Percentiles rank a stretch among this genome's conserved stretches.
These are phyloP conservation scores for Serendipita sp. DNA, from an alignment of 1,284 basidiomycete genomes.

Conservation along the genomic window DNA sequence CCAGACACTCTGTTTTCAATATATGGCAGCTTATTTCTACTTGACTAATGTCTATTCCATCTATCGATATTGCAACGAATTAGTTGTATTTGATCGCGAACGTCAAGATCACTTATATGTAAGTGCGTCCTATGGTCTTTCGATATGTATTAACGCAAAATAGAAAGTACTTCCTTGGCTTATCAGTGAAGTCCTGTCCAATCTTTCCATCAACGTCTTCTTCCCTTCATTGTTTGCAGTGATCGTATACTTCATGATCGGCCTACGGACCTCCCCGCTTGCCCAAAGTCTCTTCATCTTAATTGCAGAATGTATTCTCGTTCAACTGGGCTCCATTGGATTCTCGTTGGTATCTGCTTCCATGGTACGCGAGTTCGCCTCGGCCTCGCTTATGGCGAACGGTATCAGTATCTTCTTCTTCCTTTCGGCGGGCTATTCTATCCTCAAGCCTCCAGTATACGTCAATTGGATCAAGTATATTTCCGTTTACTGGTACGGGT, in stretches of 20 bases:
- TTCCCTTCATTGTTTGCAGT: constrained; percentile 22
- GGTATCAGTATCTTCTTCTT: constrained; percentile 21
- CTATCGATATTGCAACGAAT: constrained; percentile 17
- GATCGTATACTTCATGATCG: constrained; percentile 25
- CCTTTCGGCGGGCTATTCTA: constrained; percentile 20
- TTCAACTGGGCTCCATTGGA: constrained; percentile 27
- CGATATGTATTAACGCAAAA: constrained; percentile 9
- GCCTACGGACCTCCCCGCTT: constrained; percentile 24
- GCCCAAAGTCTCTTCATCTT: constrained; percentile 26
- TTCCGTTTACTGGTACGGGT: constrained; percentile 16
- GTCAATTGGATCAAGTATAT: constrained; percentile 28
- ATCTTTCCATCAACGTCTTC: constrained; percentile 19
- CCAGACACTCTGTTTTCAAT: constrained; percentile 12
- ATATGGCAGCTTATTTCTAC: constrained; percentile 24
- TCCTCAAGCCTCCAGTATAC: constrained; percentile 27
- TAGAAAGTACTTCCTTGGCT: constrained; percentile 23
- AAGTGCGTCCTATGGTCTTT: constrained; percentile 9
- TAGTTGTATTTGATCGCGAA: constrained; percentile 34
- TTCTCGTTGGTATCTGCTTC: constrained; percentile 26
- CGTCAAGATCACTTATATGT: constrained; percentile 26
- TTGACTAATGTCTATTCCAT: constrained; percentile 15
- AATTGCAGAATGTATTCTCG: constrained; percentile 25
- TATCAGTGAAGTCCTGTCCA: constrained; percentile 23
- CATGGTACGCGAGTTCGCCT: constrained; percentile 20
- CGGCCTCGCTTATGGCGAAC: constrained; percentile 15